phyloP scores from a whole-genome alignment of 345 rosid genomes.

The Eucalyptus globulus region DNA sequence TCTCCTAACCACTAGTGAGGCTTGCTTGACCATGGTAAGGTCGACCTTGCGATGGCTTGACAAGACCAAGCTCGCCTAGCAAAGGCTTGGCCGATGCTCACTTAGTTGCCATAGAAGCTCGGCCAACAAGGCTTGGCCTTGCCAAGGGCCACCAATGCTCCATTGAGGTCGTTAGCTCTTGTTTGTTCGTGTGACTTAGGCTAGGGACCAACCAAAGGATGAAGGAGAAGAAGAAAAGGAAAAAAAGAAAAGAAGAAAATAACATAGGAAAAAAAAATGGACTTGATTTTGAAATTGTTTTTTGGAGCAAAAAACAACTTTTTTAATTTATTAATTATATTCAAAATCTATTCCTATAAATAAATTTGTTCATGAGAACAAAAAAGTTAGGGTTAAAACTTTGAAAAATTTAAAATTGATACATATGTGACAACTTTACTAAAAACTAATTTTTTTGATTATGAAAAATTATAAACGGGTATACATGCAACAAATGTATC shows the following conservation, averaged over 20 bases:
- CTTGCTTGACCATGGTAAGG: rapidly evolving
- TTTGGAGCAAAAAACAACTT: rapidly evolving
- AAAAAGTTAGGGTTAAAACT: background rate
- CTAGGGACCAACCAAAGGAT: rapidly evolving
- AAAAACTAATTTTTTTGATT: rapidly evolving
- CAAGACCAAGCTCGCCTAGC: rapidly evolving
- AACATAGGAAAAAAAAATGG: too few relatives aligned
- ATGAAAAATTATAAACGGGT: rapidly evolving
- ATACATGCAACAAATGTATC: rapidly evolving
- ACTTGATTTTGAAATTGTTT: too few relatives aligned
- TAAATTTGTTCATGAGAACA: rapidly evolving
- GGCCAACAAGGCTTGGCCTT: rapidly evolving
- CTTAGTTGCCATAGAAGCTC: rapidly evolving
- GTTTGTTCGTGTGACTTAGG: rapidly evolving
- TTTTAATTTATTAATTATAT: too few relatives aligned
- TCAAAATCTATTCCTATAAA: too few relatives aligned
- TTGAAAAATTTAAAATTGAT: rapidly evolving
- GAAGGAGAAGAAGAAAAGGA: too few relatives aligned
- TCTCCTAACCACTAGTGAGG: rapidly evolving
- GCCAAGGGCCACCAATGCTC: too few relatives aligned
- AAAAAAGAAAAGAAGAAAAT: too few relatives aligned
- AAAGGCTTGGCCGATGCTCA: too few relatives aligned
- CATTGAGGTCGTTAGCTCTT: rapidly evolving
- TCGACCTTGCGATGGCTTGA: rapidly evolving
- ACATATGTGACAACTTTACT: rapidly evolving